Base-by-base conservation (phyloP, 805 yeast species). In the Saccharomycopsis guyanensis region DNA sequence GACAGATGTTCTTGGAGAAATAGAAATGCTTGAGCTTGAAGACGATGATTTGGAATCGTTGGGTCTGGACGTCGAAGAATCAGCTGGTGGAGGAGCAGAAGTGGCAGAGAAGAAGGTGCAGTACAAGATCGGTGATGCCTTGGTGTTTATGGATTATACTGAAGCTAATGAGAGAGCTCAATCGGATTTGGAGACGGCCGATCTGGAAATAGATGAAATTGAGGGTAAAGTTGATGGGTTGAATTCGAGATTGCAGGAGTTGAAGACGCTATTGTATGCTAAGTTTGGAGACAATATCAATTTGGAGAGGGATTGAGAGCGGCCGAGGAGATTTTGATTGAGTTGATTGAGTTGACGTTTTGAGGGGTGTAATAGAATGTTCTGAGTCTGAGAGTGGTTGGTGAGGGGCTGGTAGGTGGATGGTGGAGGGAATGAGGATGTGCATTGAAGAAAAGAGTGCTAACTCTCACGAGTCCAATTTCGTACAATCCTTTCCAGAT, bases 201-300 rank as follows among this genome's bases (percentile, higher is more conserved):
- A 78, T 36, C 61, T 45, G 2, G 68, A 69, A 39, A 73, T 88
- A 19, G 69, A 63, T 1, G 58, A 57, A 1, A 55, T 75, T 22
- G 78, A 77, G 33, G 56, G 59, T 2, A 60, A 72, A 49, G 68
- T 84, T 29, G 76, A 70, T 1, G 69, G 60, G 1, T 66, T 81
- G 31, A 80, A 80, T 50, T 72, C 69, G 3, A 66, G 74, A 49
- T 68, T 91, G 62, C 62, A 63, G 7, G 72, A 63, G 24, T 72
- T 91, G 57, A 91, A 91, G 66, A 73, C 75, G 29, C 71, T 70
- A n/a, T 68, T 91, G 46, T 93, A 91, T 58, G 86, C 86, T 15
- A 87, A 85, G 62, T 93, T 91, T 59, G 98, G 97, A 22, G 76
- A 76, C 56, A 80, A 86, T 49, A 93, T 91, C 59, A 89, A 89